These are phyloP conservation scores for Musa beccarii DNA, from an alignment of 176 grass and related monocot genomes.

Conservation along the genomic window DNA sequence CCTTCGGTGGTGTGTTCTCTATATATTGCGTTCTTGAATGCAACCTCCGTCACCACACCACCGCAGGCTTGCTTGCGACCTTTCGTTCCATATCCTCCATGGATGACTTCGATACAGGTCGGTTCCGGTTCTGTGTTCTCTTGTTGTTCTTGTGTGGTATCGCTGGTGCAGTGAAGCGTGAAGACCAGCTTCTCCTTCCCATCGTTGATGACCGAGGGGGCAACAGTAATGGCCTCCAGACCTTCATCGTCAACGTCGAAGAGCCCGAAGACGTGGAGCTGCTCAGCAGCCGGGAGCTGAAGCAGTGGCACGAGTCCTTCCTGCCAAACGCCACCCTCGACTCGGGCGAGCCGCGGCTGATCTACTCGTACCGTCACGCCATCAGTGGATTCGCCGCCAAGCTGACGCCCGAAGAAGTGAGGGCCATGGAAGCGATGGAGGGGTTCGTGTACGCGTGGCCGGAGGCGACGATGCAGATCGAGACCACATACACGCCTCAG, in stretches of 20 bases:
- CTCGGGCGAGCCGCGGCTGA: slow-evolving; percentile 5
- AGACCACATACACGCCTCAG: slow-evolving; percentile 64
- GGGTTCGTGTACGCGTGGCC: slow-evolving; percentile 46
- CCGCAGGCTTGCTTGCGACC: no score
- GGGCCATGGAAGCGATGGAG: slow-evolving; percentile 28
- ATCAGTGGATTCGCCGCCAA: slow-evolving; percentile 61
- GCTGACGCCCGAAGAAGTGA: slow-evolving; percentile 55
- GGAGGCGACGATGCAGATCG: slow-evolving; percentile 48
- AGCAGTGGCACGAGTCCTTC: slow-evolving; percentile 73
- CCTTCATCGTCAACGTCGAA: slow-evolving; percentile 61
- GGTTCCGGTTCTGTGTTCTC: no score
- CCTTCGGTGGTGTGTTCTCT: no score
- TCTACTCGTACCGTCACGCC: no score
- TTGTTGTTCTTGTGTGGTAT: no score
- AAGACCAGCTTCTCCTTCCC: no score
- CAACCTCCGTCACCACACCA: no score
- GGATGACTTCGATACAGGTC: no score
- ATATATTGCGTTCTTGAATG: no score
- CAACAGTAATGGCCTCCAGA: slow-evolving; percentile 6
- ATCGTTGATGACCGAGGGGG: not conserved
- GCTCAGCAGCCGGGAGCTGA: not conserved
- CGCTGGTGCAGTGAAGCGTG: no score
- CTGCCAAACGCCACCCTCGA: slow-evolving; percentile 24
- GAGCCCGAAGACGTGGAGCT: slow-evolving; percentile 11
- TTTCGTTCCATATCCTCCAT: no score